These are phyloP conservation scores for Tolypocladium tropicale DNA, from an alignment of 2,329 filamentous ascomycete species.

Conservation along the genomic window DNA sequence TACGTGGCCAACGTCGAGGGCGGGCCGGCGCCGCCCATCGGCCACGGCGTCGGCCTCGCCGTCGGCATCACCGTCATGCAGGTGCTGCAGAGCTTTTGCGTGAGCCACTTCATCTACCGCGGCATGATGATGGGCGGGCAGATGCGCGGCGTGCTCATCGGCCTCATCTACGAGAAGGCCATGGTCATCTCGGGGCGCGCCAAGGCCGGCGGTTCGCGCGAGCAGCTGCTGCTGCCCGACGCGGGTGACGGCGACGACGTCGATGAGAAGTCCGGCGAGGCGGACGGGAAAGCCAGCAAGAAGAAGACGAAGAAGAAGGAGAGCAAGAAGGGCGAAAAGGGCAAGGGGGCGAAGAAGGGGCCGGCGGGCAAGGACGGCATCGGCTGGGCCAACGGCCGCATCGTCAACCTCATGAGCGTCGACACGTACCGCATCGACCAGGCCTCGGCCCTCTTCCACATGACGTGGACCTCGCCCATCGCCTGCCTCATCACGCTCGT, in stretches of 20 bases:
- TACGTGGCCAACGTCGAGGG: conserved; percentile 51
- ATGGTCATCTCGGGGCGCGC: conserved; percentile 83
- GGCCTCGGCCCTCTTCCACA: conserved; percentile 79
- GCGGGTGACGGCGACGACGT: conserved; percentile 39
- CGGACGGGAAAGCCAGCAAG: conserved; percentile 11
- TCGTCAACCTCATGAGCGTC: conserved; percentile 89
- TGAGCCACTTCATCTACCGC: conserved; percentile 85
- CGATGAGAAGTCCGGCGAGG: conserved; percentile 13
- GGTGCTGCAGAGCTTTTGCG: conserved; percentile 65
- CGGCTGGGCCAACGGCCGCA: conserved; percentile 87
- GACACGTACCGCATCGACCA: conserved; percentile 90
- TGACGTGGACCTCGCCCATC: conserved; percentile 81
- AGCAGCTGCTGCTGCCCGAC: conserved; percentile 14
- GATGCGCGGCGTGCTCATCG: conserved; percentile 69
- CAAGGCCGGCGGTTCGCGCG: conserved; percentile 61
- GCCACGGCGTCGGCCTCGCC: conserved; percentile 69
- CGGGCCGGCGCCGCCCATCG: conserved; percentile 54
- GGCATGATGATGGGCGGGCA: conserved; percentile 90
- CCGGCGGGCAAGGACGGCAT: conserved; percentile 47
- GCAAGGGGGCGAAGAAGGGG: conserved; percentile 29
- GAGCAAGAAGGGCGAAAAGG: conserved; percentile 23
- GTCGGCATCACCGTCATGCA: conserved; percentile 83
- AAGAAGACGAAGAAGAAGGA: conserved; percentile 22
- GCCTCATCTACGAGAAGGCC: conserved; percentile 83
- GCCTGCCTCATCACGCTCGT: conserved; percentile 68